Evolutionary conservation across 2,329 filamentous ascomycete genomes (phyloP).

Genomic region (Byssochlamys sp.): DNA sequence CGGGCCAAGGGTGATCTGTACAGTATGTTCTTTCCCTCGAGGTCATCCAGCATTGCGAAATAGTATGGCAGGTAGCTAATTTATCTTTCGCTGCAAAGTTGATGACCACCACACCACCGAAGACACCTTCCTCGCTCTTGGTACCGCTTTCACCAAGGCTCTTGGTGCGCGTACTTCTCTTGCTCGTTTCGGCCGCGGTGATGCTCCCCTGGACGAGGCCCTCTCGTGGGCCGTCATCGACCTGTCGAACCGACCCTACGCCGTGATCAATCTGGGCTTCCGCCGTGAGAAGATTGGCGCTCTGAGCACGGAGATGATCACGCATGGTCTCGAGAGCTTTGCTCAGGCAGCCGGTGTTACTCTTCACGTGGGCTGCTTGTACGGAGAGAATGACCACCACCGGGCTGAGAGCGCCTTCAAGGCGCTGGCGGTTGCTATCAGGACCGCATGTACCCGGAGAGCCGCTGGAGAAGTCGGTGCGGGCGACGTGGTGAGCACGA

Average conservation of each 20-base stretch:
- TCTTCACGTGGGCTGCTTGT: slow-evolving; percentile 86
- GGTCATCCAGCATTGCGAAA: neutral
- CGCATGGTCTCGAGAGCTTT: slow-evolving; percentile 89
- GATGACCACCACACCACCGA: slow-evolving; percentile 98
- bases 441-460: slow-evolving; percentile 62
- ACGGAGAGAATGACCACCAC: slow-evolving; percentile 91
- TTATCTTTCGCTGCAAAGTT: slow-evolving; percentile 43
- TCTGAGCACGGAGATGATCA: slow-evolving; percentile 90
- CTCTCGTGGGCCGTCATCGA: slow-evolving; percentile 89
- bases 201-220: slow-evolving; percentile 89
- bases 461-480: slow-evolving; percentile 72
- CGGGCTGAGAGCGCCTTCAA: slow-evolving; percentile 95
- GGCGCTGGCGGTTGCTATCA: slow-evolving; percentile 77
- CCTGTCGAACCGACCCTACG: slow-evolving; percentile 81
- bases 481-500: slow-evolving; percentile 90
- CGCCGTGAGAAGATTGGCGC: slow-evolving; percentile 88
- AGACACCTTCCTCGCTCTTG: slow-evolving; percentile 86
- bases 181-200: slow-evolving; percentile 81
- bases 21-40: slow-evolving; percentile 48
- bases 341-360: slow-evolving; percentile 82
- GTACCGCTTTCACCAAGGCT: slow-evolving; percentile 70
- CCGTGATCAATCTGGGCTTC: slow-evolving; percentile 72
- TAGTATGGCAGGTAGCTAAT: neutral
- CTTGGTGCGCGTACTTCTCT: slow-evolving; percentile 71
- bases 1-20: slow-evolving; percentile 80